phyloP scores from a whole-genome alignment of 2,329 filamentous ascomycete species.

The Amauroascus verrucosus region DNA sequence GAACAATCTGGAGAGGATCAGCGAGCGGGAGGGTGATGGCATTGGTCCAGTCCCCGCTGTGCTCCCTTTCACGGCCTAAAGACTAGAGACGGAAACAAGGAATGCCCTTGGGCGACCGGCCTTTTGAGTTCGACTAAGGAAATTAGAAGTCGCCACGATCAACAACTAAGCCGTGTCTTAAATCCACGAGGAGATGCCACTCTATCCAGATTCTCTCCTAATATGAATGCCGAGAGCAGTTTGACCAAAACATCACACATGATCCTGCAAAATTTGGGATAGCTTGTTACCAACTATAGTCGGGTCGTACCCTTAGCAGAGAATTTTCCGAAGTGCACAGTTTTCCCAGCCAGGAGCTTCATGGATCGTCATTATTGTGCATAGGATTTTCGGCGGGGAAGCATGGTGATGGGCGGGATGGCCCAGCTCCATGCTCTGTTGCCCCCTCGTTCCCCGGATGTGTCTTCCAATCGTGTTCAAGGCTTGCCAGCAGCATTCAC shows the following conservation, averaged over 20 bases:
- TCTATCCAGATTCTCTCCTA: no score
- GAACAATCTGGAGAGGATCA: constrained; percentile 11
- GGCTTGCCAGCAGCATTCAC: background rate
- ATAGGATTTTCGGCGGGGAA: background rate
- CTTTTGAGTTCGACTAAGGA: background rate
- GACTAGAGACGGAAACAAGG: background rate
- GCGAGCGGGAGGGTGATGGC: background rate
- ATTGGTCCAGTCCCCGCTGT: constrained; percentile 1
- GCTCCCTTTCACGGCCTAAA: background rate
- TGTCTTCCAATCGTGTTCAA: background rate
- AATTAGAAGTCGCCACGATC: constrained; percentile 6
- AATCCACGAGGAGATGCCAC: background rate
- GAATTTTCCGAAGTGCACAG: constrained; percentile 1
- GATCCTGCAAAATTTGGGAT: no score
- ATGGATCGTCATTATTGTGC: background rate
- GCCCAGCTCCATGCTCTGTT: background rate
- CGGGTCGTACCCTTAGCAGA: no score
- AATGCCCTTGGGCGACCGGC: background rate
- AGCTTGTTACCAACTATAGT: no score
- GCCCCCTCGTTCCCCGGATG: background rate
- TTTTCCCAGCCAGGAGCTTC: background rate
- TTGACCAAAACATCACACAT: no score
- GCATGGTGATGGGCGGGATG: background rate
- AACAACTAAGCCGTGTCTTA: constrained; percentile 3
- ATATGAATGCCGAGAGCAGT: no score